phyloP scores from a whole-genome alignment of 2,329 filamentous ascomycete species.

The Colletotrichum cordylinicola region DNA sequence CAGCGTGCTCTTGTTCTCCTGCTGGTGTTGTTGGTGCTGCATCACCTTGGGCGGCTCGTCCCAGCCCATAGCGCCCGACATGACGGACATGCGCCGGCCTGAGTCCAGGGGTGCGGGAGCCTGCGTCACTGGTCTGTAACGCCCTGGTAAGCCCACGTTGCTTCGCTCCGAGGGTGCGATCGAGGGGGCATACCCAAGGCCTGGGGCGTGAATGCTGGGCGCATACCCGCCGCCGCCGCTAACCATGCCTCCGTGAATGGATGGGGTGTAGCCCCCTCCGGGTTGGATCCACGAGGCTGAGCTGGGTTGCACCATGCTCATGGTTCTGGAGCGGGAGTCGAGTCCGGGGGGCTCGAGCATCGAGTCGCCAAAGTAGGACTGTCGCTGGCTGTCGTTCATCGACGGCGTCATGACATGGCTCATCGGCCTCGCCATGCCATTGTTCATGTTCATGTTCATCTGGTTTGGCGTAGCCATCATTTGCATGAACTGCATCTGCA shows the following conservation, averaged over 20 bases:
- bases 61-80: constrained; percentile 44
- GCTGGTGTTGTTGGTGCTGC: constrained; percentile 25
- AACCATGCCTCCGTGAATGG: constrained; percentile 39
- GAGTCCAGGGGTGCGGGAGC: constrained; percentile 37
- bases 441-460: constrained; percentile 24
- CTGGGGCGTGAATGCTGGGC: constrained; percentile 57
- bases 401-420: constrained; percentile 48
- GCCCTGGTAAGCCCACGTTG: constrained; percentile 86
- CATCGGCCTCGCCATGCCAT: constrained; percentile 33
- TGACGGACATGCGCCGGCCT: constrained; percentile 38
- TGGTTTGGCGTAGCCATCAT: constrained; percentile 66
- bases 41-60: constrained; percentile 41
- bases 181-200: constrained; percentile 78
- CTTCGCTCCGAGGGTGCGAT: constrained; percentile 96
- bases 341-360: constrained; percentile 48
- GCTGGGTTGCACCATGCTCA: constrained; percentile 83
- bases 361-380: constrained; percentile 54
- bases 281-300: constrained; percentile 63
- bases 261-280: constrained; percentile 52
- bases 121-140: constrained; percentile 89
- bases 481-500: constrained; percentile 95
- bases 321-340: constrained; percentile 66
- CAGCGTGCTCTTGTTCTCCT: constrained; percentile 38
- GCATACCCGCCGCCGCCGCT: constrained; percentile 45
- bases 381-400: constrained; percentile 47